Evolutionary conservation across 2,329 filamentous ascomycete genomes (phyloP).

Genomic region (Septoria petroselini): DNA sequence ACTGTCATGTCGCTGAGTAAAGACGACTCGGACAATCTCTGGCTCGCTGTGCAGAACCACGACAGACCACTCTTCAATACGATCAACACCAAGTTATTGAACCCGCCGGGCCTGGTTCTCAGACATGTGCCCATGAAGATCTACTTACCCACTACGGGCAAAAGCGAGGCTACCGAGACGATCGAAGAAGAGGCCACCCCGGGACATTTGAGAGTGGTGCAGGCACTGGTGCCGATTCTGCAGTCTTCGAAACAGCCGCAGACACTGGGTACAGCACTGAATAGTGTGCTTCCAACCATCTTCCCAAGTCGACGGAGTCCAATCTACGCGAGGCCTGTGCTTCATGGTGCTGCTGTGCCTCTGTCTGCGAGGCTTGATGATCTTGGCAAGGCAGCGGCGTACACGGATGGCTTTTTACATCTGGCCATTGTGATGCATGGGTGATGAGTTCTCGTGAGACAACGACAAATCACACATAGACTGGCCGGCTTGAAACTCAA

Average conservation of each 20-base stretch:
- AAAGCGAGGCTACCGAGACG: conserved; percentile 37
- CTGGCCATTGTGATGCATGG: conserved; percentile 72
- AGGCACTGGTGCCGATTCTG: conserved; percentile 63
- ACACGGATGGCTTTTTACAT: conserved; percentile 89
- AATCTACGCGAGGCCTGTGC: conserved; percentile 74
- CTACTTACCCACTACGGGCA: conserved; percentile 65
- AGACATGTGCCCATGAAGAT: conserved; percentile 83
- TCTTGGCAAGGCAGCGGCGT: conserved; percentile 75
- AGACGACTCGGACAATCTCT: conserved; percentile 76
- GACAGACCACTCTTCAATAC: conserved; percentile 69
- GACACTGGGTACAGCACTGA: conserved; percentile 74
- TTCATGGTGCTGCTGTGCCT: conserved; percentile 82
- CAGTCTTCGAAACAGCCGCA: conserved; percentile 53
- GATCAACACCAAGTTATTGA: conserved; percentile 74
- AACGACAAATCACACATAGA: too few relatives aligned
- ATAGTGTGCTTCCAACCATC: conserved; percentile 69
- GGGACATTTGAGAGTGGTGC: conserved; percentile 56
- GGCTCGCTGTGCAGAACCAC: conserved; percentile 75
- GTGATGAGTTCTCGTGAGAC: too few relatives aligned
- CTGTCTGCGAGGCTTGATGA: conserved; percentile 78
- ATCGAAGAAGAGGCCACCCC: conserved; percentile 35
- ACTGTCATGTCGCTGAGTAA: conserved; percentile 87
- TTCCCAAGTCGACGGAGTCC: conserved; percentile 85
- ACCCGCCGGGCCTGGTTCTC: conserved; percentile 66
- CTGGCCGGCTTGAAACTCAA: too few relatives aligned